Evolutionary conservation across 345 rosid genomes (phyloP).

Genomic region (Conringia planisiliqua): DNA sequence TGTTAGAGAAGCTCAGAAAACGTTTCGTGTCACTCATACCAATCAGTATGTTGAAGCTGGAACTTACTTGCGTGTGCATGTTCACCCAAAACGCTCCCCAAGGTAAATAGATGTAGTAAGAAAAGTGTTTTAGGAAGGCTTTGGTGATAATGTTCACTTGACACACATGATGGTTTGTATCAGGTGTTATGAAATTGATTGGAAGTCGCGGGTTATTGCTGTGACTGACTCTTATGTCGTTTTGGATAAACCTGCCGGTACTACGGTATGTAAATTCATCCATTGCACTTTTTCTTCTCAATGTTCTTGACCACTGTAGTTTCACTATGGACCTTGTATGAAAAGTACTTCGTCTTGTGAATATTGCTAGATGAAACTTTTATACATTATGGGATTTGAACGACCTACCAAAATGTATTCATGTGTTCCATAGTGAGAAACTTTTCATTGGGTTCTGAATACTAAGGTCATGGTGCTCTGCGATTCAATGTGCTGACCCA

Average conservation of each 20-base stretch:
- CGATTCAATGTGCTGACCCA: not conserved
- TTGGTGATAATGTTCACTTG: not conserved
- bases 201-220: slow-evolving; percentile 76
- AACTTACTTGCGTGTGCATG: slow-evolving; percentile 78
- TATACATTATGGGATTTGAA: not conserved
- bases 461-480: not conserved
- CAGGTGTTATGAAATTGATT: slow-evolving; percentile 92
- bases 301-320: not conserved
- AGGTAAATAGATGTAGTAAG: slow-evolving; percentile 39
- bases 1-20: slow-evolving; percentile 83
- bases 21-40: slow-evolving; percentile 63
- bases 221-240: slow-evolving; percentile 74
- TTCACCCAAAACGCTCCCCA: slow-evolving; percentile 93
- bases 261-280: slow-evolving; percentile 54
- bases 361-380: not conserved
- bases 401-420: not conserved
- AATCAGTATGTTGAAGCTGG: slow-evolving; percentile 75
- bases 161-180: not conserved
- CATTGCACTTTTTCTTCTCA: not conserved
- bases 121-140: not conserved
- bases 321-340: not conserved
- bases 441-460: not conserved
- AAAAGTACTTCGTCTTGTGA: not conserved
- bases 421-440: not conserved
- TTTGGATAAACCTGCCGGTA: slow-evolving; percentile 94